phyloP scores from a whole-genome alignment of 495 filamentous ascomycete genomes.

The Hypoxylon perforatum region DNA sequence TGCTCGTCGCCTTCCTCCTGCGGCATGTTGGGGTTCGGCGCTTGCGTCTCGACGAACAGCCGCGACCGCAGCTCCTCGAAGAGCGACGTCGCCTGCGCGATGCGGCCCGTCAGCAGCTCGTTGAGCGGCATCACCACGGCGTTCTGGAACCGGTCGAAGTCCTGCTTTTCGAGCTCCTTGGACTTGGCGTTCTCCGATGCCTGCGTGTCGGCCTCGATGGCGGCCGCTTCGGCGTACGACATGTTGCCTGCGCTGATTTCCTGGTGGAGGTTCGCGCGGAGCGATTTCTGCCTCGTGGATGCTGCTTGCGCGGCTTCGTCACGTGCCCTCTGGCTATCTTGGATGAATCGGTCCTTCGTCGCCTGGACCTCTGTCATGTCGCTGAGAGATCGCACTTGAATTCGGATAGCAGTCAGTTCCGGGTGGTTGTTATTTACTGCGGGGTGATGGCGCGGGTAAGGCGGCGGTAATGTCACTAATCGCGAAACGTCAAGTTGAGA shows the following conservation, averaged over 20 bases:
- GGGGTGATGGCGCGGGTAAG: slow-evolving; percentile 92
- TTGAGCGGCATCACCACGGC: slow-evolving; percentile 81
- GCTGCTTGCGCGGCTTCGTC: slow-evolving; percentile 56
- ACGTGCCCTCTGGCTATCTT: slow-evolving; percentile 55
- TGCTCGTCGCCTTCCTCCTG: slow-evolving; percentile 97
- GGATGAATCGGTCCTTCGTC: slow-evolving; percentile 70
- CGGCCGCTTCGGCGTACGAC: slow-evolving; percentile 80
- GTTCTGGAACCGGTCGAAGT: slow-evolving; percentile 81
- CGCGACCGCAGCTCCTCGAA: slow-evolving; percentile 77
- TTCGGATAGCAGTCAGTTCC: slow-evolving; percentile 80
- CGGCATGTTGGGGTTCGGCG: slow-evolving; percentile 78
- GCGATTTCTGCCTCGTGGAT: slow-evolving; percentile 54
- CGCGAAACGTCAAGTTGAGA: slow-evolving; percentile 84
- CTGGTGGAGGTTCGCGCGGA: slow-evolving; percentile 72
- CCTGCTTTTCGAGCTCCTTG: slow-evolving; percentile 71
- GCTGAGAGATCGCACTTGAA: slow-evolving; percentile 76
- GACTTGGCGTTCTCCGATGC: slow-evolving; percentile 69
- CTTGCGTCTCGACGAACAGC: slow-evolving; percentile 78
- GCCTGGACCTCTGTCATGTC: slow-evolving; percentile 78
- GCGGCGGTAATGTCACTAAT: slow-evolving; percentile 90
- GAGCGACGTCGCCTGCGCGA: slow-evolving; percentile 69
- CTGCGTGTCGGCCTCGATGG: slow-evolving; percentile 73
- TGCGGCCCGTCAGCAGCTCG: slow-evolving; percentile 73
- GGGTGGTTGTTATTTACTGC: slow-evolving; percentile 97
- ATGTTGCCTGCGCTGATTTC: slow-evolving; percentile 80